Evolutionary conservation across 768 basidiomycete genomes (phyloP).

Genomic region (Ramaria sp.): DNA sequence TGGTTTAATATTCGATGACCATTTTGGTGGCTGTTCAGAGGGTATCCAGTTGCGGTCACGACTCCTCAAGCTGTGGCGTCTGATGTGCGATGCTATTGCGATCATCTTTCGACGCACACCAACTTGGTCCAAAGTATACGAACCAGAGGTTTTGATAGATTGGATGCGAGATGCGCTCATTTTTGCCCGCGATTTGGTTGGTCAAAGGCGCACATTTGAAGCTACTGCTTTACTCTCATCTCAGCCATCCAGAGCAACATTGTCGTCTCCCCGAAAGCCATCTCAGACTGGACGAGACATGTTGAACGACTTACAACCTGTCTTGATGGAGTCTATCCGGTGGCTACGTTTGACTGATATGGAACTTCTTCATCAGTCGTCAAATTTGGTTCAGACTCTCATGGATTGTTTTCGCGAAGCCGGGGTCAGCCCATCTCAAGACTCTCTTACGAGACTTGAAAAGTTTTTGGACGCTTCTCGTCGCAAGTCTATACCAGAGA

Average conservation of each 20-base stretch:
- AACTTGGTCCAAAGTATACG: conserved; percentile 71
- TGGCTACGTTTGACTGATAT: conserved; percentile 93
- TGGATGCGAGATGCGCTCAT: conserved; percentile 99
- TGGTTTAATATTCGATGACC: conserved; percentile 51
- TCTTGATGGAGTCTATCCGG: conserved; percentile 65
- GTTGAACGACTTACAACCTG: conserved; percentile 65
- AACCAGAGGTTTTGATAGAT: conserved; percentile 73
- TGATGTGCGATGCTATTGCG: conserved; percentile 70
- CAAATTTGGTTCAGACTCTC: conserved; percentile 68
- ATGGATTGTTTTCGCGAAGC: conserved; percentile 66
- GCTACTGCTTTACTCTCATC: conserved; percentile 37
- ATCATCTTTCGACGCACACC: conserved; percentile 81
- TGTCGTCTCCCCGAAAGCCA: conserved; percentile 31
- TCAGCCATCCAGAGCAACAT: conserved; percentile 12
- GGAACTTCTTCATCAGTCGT: conserved; percentile 84
- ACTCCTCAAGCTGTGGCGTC: conserved; percentile 66
- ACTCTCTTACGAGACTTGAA: conserved; percentile 53
- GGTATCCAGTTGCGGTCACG: conserved; percentile 36
- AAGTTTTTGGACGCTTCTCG: conserved; percentile 53
- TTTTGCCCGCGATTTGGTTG: conserved; percentile 79
- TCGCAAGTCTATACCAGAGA: conserved; percentile 25
- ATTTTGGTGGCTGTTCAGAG: conserved; percentile 38
- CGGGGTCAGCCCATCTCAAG: conserved; percentile 40
- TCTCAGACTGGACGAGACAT: conserved; percentile 61
- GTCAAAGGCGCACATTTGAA: conserved; percentile 73